Evolutionary conservation across 2,329 filamentous ascomycete genomes (phyloP).

Genomic region (Malbranchea zuffiana): DNA sequence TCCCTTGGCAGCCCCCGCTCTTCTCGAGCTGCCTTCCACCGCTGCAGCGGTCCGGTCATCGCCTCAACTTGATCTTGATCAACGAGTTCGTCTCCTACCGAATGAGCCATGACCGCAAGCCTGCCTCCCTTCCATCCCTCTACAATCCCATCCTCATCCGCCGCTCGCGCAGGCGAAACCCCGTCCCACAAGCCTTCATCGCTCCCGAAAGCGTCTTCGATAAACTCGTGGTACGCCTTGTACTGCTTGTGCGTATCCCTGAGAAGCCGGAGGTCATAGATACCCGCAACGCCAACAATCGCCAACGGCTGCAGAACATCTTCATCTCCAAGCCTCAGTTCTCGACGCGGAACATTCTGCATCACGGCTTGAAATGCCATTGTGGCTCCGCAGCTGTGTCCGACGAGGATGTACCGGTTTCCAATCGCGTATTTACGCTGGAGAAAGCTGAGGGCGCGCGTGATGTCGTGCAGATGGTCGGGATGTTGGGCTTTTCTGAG

Average conservation of each 20-base stretch:
- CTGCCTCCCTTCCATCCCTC: constrained; percentile 27
- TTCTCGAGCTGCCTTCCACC: constrained; percentile 38
- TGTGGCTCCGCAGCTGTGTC: constrained; percentile 39
- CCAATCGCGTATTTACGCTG: constrained; percentile 32
- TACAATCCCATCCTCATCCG: constrained; percentile 21
- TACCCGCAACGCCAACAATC: constrained; percentile 35
- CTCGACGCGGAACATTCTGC: constrained; percentile 15
- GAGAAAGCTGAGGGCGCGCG: constrained; percentile 30
- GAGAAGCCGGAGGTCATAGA: constrained; percentile 34
- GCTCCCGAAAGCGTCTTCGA: constrained; percentile 34
- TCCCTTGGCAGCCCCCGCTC: constrained; percentile 31
- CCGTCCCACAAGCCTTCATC: constrained; percentile 29
- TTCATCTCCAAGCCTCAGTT: constrained; percentile 6
- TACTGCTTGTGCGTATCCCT: constrained; percentile 25
- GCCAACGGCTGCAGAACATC: constrained; percentile 23
- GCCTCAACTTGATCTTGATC: constrained; percentile 28
- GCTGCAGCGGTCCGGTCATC: constrained; percentile 43
- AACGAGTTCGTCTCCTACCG: constrained; percentile 33
- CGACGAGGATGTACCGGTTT: constrained; percentile 33
- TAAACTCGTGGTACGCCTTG: constrained; percentile 30
- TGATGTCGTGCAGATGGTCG: constrained; percentile 36
- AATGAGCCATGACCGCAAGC: constrained; percentile 33
- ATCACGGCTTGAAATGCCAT: constrained; percentile 37
- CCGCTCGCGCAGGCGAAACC: constrained; percentile 30
- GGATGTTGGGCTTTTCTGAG: constrained; percentile 33